Evolutionary conservation across 768 basidiomycete species (phyloP).

Genomic region (Candolleomyces eurysporus): DNA sequence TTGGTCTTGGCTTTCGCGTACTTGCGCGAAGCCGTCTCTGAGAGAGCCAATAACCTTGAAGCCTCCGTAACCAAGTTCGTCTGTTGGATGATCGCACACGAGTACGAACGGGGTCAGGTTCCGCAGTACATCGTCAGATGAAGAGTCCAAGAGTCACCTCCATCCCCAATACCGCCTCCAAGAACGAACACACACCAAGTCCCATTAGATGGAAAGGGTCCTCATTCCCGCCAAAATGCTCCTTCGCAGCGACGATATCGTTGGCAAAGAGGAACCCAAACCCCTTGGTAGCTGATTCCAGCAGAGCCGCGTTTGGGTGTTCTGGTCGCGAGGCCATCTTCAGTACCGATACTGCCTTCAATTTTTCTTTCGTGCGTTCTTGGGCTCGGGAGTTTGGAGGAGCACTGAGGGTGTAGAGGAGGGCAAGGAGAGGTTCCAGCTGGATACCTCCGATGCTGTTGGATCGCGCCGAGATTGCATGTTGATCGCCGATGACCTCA

Average conservation of each 20-base stretch:
- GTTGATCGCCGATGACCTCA: too few species aligned
- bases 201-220: constrained; percentile 77
- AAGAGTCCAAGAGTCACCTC: constrained; percentile 45
- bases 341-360: too few species aligned
- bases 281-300: constrained; percentile 44
- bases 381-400: too few species aligned
- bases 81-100: constrained; percentile 27
- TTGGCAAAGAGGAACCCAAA: constrained; percentile 73
- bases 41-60: constrained; percentile 46
- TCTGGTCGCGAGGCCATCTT: neutral
- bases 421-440: too few species aligned
- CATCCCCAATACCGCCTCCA: constrained; percentile 80
- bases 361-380: too few species aligned
- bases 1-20: constrained; percentile 33
- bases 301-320: constrained; percentile 26
- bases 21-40: constrained; percentile 62
- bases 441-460: too few species aligned
- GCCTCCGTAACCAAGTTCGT: constrained; percentile 65
- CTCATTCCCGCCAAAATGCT: constrained; percentile 45
- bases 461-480: too few species aligned
- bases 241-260: constrained; percentile 54
- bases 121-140: neutral
- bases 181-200: constrained; percentile 66
- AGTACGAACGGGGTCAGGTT: neutral
- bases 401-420: too few species aligned